Evolutionary conservation across 2,329 filamentous ascomycete genomes (phyloP), one percentile per base, ranked within the genome.

Genomic region (Xylaria sp.): DNA sequence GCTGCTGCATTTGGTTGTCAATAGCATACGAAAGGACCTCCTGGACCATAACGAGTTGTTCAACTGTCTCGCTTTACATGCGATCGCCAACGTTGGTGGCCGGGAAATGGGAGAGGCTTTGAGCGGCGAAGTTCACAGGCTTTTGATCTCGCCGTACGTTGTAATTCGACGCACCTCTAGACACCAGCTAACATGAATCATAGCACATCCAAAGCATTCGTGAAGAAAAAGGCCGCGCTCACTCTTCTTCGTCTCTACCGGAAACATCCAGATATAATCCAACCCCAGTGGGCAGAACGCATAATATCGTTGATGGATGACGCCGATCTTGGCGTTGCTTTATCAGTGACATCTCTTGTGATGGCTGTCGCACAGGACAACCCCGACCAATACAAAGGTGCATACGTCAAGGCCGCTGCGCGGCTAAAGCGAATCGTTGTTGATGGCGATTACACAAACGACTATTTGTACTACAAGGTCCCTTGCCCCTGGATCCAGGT

Each of bases 291-390:
- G 96, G 93, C 94, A 8, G 97, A 99, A 83, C 90, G 96, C 61
- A 97, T 99, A 79, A 96, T 99, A 79, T 96, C 96, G n/a, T 86
- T 99, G 50, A 98, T 99, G 94, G 96, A 99, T 79, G 96, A 99
- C 76, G 86, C 89, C 5, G 96, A 99, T 78, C 90, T 98, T 80
- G 96, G 96, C 64, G 96, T 99, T 40, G 93, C 93, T 8, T 86
- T 99, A 27, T 99, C 97, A 0, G 93, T 99, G 51, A 98, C 96
- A 0, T 99, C 96, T 5, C 85, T 99, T 3, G 91, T 99, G 71
- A 97, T 98, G 91, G 91, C 96, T 1, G 83, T 99, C 73, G 93
- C 94, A 2, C 96, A 98, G 81, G 96, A 99, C 77, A 92, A 96
- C 76, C 88, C 92, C n/a, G 94, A 98, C 1, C 91, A 94, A 77